Evolutionary conservation across 2,329 filamentous ascomycete genomes (phyloP).

Genomic region (Fusarium buxicola): DNA sequence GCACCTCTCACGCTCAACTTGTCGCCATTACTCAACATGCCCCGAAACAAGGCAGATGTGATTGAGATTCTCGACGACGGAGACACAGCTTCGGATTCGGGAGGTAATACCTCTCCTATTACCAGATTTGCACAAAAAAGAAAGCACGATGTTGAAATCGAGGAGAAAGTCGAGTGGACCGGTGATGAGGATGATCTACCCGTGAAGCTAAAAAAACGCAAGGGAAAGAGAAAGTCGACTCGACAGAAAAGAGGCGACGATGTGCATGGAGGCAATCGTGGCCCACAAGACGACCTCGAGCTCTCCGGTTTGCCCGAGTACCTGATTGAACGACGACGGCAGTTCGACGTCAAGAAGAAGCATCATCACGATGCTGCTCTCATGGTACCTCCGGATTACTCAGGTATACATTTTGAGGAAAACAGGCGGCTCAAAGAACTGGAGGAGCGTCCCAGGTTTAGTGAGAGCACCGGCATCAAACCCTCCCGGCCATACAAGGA

Average conservation of each 20-base stretch:
- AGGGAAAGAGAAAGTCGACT: slow-evolving; percentile 47
- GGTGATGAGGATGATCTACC: slow-evolving; percentile 73
- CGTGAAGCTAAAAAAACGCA: slow-evolving; percentile 59
- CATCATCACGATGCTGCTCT: slow-evolving; percentile 75
- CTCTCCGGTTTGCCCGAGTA: slow-evolving; percentile 62
- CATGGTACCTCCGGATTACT: slow-evolving; percentile 80
- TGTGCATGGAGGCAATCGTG: slow-evolving; percentile 48
- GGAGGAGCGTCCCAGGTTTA: slow-evolving; percentile 77
- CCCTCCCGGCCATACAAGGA: slow-evolving; percentile 79
- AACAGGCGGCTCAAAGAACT: slow-evolving; percentile 51
- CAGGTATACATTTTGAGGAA: slow-evolving; percentile 77
- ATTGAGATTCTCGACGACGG: slow-evolving; percentile 47
- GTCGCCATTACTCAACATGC: slow-evolving; percentile 26
- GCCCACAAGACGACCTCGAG: slow-evolving; percentile 58
- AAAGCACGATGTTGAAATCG: slow-evolving; percentile 52
- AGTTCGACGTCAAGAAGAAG: slow-evolving; percentile 73
- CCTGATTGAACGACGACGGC: slow-evolving; percentile 78
- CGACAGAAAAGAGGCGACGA: slow-evolving; percentile 44
- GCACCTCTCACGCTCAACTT: slow-evolving; percentile 5
- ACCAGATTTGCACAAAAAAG: slow-evolving; percentile 49
- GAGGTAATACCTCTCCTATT: slow-evolving; percentile 11
- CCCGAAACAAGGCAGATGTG: slow-evolving; percentile 24
- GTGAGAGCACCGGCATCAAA: slow-evolving; percentile 63
- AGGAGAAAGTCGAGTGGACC: slow-evolving; percentile 64
- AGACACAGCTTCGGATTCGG: slow-evolving; percentile 36